Evolutionary conservation across 495 filamentous ascomycete species (phyloP).

Genomic region (Penicillium coffeae): DNA sequence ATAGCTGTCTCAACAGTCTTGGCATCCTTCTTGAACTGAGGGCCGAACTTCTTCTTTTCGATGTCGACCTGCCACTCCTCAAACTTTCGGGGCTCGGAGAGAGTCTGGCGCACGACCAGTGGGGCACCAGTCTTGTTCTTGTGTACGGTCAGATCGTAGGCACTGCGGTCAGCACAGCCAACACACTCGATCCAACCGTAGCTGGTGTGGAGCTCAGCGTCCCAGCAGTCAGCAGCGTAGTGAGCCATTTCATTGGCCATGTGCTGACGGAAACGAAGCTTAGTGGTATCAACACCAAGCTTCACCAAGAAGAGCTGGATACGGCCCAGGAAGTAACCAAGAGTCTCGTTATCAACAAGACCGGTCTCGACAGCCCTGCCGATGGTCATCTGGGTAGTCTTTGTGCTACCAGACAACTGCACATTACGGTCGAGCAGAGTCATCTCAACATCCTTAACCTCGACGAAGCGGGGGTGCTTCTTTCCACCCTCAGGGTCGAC

Average conservation of each 20-base stretch:
- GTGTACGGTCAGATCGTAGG: slow-evolving; percentile 75
- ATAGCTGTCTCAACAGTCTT: slow-evolving; percentile 69
- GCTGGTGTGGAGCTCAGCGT: slow-evolving; percentile 73
- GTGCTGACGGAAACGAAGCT: slow-evolving; percentile 81
- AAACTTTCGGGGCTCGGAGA: slow-evolving; percentile 61
- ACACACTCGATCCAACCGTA: slow-evolving; percentile 87
- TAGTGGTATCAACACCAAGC: slow-evolving; percentile 64
- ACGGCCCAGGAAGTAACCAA: slow-evolving; percentile 82
- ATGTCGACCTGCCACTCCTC: slow-evolving; percentile 73
- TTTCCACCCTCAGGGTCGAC: slow-evolving; percentile 70
- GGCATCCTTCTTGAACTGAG: slow-evolving; percentile 75
- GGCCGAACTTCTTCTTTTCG: slow-evolving; percentile 82
- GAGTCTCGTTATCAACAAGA: slow-evolving; percentile 76
- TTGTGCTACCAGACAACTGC: slow-evolving; percentile 65
- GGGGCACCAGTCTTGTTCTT: slow-evolving; percentile 76
- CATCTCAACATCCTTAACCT: slow-evolving; percentile 60
- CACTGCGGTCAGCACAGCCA: slow-evolving; percentile 78
- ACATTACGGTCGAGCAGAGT: slow-evolving; percentile 65
- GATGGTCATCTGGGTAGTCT: slow-evolving; percentile 56
- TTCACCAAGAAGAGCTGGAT: slow-evolving; percentile 70
- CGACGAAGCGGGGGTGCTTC: slow-evolving; percentile 61
- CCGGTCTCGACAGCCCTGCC: slow-evolving; percentile 66
- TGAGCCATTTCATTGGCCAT: slow-evolving; percentile 83
- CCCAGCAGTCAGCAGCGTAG: slow-evolving; percentile 83
- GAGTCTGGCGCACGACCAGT: slow-evolving; percentile 64